Evolutionary conservation across 2,329 filamentous ascomycete species (phyloP).

Genomic region (Diaporthe velutina): DNA sequence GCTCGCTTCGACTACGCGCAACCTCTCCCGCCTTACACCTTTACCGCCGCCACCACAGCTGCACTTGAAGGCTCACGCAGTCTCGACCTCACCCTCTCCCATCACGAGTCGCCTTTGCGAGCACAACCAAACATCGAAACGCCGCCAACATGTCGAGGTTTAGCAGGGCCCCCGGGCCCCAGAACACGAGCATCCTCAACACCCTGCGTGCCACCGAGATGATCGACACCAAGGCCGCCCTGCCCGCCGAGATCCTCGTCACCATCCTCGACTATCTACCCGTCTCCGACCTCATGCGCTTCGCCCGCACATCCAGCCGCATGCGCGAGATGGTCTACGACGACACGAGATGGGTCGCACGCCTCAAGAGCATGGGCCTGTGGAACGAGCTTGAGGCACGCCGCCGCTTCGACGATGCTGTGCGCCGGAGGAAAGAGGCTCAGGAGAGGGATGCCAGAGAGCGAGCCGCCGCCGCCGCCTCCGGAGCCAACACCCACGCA

Average conservation of each 20-base stretch:
- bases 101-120: neutral
- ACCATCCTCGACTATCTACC: conserved; percentile 91
- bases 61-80: conserved; percentile 12
- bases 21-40: neutral
- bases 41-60: neutral
- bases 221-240: conserved; percentile 79
- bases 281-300: conserved; percentile 85
- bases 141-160: conserved; percentile 56
- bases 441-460: conserved; percentile 62
- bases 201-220: conserved; percentile 86
- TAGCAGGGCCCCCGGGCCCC: conserved; percentile 52
- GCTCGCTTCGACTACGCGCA: conserved; percentile 6
- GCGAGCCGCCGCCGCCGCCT: conserved; percentile 45
- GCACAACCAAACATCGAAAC: neutral
- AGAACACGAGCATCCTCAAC: conserved; percentile 73
- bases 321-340: conserved; percentile 99
- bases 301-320: conserved; percentile 85
- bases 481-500: conserved; percentile 42
- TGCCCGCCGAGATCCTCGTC: conserved; percentile 94
- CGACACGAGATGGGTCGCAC: conserved; percentile 92
- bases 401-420: conserved; percentile 80
- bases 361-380: conserved; percentile 86
- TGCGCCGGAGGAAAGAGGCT: conserved; percentile 72
- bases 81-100: neutral
- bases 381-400: conserved; percentile 94